Conservation (phyloP, 2,329 filamentous ascomycete species). For the Fusarium pilosicola region DNA sequence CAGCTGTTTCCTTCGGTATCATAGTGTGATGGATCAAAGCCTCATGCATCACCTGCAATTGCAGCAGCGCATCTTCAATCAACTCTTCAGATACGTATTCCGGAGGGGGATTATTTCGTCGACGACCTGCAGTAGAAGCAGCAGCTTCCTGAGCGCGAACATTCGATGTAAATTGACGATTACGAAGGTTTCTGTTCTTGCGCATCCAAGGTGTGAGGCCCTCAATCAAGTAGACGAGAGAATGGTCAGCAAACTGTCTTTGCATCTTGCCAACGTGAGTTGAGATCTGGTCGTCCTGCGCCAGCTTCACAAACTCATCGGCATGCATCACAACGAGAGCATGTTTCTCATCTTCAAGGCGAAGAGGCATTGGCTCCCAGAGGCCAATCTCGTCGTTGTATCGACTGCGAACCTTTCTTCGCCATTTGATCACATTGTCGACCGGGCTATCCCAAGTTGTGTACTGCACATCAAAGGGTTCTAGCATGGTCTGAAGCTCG, state of each 20-base stretch:
- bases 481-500: conserved; percentile 62
- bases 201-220: conserved; percentile 73
- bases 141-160: conserved; percentile 60
- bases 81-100: conserved; percentile 72
- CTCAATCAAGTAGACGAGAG: conserved; percentile 77
- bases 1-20: conserved; percentile 69
- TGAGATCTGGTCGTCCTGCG: conserved; percentile 63
- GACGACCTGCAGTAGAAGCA: conserved; percentile 44
- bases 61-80: conserved; percentile 76
- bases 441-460: conserved; percentile 57
- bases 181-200: conserved; percentile 74
- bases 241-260: conserved; percentile 60
- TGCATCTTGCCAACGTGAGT: conserved; percentile 67
- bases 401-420: conserved; percentile 70
- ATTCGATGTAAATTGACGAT: conserved; percentile 73
- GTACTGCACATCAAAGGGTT: conserved; percentile 60
- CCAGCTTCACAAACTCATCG: conserved; percentile 72
- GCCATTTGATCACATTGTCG: conserved; percentile 71
- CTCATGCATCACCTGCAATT: conserved; percentile 74
- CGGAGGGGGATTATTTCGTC: conserved; percentile 52
- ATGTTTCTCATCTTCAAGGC: conserved; percentile 66
- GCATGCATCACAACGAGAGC: conserved; percentile 70
- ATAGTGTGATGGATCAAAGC: conserved; percentile 77
- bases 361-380: conserved; percentile 71
- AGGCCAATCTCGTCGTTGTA: conserved; percentile 70